A percentile compares a stretch with the other conserved stretches of the same genome.
These are phyloP conservation scores for Protostelium mycophagum DNA, from an alignment of 78 protist genomes.

Conservation along the genomic window DNA sequence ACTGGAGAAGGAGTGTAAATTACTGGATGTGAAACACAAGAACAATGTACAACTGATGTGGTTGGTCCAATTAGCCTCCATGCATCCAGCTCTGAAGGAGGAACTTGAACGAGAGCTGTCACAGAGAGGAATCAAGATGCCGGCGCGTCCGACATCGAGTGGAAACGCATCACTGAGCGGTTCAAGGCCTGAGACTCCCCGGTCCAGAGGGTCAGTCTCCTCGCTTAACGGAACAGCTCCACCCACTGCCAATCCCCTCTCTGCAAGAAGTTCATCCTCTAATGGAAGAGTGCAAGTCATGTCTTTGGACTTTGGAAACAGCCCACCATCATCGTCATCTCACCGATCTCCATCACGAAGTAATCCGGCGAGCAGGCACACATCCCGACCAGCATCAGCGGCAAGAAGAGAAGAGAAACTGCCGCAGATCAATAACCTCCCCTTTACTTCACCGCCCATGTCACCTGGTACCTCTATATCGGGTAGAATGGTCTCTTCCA, in stretches of 20 bases:
- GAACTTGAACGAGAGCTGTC: neutral
- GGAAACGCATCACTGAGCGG: neutral
- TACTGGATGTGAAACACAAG: neutral
- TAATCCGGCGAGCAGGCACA: neutral
- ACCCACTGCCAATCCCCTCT: no score
- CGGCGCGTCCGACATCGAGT: neutral
- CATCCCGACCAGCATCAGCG: neutral
- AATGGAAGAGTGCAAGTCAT: neutral
- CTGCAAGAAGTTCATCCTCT: neutral
- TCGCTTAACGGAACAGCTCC: neutral
- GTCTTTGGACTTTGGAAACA: neutral
- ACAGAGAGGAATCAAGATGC: neutral
- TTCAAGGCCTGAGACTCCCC: neutral
- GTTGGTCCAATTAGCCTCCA: neutral
- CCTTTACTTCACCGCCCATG: neutral
- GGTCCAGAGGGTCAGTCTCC: neutral
- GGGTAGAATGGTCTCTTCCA: no score
- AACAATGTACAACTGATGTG: neutral
- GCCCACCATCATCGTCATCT: no score
- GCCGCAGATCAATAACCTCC: neutral
- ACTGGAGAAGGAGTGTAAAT: neutral
- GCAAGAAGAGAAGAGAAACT: no score
- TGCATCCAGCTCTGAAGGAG: neutral
- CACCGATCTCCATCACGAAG: neutral
- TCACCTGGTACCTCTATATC: no score